Conservation (phyloP, 2,329 filamentous ascomycete genomes). For the Akanthomyces uredinophilus region DNA sequence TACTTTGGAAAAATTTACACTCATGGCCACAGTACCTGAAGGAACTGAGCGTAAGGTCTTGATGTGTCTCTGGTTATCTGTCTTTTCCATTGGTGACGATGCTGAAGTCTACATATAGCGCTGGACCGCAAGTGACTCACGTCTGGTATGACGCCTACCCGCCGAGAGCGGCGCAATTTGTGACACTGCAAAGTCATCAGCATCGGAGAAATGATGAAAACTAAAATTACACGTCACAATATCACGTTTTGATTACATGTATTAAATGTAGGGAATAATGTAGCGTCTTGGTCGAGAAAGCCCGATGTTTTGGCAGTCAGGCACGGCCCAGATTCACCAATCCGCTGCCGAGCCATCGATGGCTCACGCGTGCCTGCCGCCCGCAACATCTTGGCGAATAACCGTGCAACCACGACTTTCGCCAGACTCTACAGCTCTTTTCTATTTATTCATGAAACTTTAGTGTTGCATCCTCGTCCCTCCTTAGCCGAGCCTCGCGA, state of each 20-base stretch:
- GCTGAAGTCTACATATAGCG: background rate
- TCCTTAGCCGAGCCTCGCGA: background rate
- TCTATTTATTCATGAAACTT: constrained; percentile 19
- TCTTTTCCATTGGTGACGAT: background rate
- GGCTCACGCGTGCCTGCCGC: background rate
- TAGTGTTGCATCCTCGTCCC: constrained; percentile 20
- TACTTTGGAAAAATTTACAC: constrained; percentile 87
- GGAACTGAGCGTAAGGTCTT: too few relatives aligned
- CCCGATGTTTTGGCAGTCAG: background rate
- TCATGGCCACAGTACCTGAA: constrained; percentile 47
- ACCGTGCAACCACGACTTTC: background rate
- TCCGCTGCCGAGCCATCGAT: background rate
- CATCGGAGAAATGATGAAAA: background rate
- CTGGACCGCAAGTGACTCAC: background rate
- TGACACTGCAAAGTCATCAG: background rate
- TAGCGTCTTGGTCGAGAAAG: background rate
- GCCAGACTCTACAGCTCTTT: background rate
- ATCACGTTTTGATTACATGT: background rate
- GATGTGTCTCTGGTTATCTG: background rate
- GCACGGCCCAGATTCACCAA: background rate
- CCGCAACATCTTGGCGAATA: background rate
- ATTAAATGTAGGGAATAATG: too few relatives aligned
- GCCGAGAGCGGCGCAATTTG: background rate
- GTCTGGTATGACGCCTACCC: background rate
- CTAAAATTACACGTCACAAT: background rate